Conservation (phyloP, 805 yeast species). For the Wickerhamiella sorbophila region DNA sequence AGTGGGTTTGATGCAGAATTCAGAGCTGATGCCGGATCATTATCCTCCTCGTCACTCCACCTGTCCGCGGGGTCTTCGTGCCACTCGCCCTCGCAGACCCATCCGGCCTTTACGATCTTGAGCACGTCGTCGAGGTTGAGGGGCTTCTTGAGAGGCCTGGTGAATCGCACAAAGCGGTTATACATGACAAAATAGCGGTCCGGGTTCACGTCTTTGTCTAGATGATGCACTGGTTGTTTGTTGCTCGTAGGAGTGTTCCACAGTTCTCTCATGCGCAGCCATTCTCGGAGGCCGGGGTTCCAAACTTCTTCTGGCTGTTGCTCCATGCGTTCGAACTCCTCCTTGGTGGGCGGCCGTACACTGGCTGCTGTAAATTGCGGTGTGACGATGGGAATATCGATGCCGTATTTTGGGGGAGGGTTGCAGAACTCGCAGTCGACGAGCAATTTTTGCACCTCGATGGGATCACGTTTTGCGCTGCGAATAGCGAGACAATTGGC, state of each 20-base stretch:
- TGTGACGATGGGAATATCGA: constrained; percentile 8
- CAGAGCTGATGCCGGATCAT: neutral
- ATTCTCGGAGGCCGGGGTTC: constrained; percentile 42
- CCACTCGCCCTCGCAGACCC: constrained; percentile 73
- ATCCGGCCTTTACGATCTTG: constrained; percentile 63
- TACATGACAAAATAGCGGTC: constrained; percentile 36
- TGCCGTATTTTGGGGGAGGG: constrained; percentile 19
- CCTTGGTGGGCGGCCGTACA: constrained; percentile 11
- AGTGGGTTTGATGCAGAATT: neutral
- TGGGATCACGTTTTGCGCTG: constrained; percentile 20
- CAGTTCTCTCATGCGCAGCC: constrained; percentile 52
- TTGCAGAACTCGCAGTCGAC: constrained; percentile 23
- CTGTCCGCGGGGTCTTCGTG: constrained; percentile 14
- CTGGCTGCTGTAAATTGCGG: constrained; percentile 13
- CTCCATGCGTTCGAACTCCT: constrained; percentile 9
- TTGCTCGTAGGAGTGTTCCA: constrained; percentile 37
- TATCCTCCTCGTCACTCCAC: constrained; percentile 15
- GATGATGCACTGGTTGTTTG: constrained; percentile 14
- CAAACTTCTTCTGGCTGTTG: constrained; percentile 29
- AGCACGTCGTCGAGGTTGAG: constrained; percentile 63
- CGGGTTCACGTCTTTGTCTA: constrained; percentile 20
- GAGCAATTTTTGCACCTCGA: constrained; percentile 18
- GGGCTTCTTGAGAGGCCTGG: constrained; percentile 50
- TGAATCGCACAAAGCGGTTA: constrained; percentile 52
- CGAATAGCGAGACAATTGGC: constrained; percentile 18